Conservation (phyloP, 495 filamentous ascomycete genomes). For the Neurospora pannonica region DNA sequence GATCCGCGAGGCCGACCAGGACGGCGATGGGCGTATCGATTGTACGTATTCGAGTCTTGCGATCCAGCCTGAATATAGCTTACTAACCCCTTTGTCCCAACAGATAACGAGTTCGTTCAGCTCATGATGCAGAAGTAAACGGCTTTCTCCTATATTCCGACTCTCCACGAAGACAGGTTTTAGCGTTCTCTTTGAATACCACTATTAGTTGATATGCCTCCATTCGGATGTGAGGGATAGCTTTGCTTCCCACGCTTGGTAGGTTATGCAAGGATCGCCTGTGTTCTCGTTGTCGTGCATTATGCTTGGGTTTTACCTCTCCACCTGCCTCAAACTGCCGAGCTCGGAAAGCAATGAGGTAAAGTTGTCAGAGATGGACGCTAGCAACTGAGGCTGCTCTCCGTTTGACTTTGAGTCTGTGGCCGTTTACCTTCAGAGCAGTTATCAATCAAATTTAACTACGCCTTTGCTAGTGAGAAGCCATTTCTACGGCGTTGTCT, state of each 20-base stretch:
- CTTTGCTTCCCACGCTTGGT: not conserved
- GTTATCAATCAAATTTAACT: not conserved
- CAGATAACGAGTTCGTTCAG: constrained; percentile 99
- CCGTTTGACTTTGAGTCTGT: not conserved
- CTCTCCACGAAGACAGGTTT: not conserved
- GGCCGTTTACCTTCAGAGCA: not conserved
- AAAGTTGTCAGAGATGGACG: not conserved
- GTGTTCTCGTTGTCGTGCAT: not conserved
- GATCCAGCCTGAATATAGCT: not conserved
- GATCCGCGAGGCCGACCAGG: constrained; percentile 98
- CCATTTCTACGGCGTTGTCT: not conserved
- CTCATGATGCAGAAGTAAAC: constrained; percentile 99
- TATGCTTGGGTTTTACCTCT: not conserved
- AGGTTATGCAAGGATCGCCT: not conserved
- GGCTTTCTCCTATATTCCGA: not conserved
- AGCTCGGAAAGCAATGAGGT: not conserved
- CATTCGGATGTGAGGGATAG: not conserved
- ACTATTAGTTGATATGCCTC: not conserved
- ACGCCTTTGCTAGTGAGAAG: not conserved
- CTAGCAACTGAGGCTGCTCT: not conserved
- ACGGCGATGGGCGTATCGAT: constrained; percentile 92
- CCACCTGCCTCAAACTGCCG: not conserved
- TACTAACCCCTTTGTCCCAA: constrained; percentile 23
- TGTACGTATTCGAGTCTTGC: constrained; percentile 45
- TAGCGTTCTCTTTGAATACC: not conserved